Evolutionary conservation across 2,329 filamentous ascomycete genomes (phyloP), one percentile per base, ranked within the genome.

Genomic region (Exophiala aquamarina): DNA sequence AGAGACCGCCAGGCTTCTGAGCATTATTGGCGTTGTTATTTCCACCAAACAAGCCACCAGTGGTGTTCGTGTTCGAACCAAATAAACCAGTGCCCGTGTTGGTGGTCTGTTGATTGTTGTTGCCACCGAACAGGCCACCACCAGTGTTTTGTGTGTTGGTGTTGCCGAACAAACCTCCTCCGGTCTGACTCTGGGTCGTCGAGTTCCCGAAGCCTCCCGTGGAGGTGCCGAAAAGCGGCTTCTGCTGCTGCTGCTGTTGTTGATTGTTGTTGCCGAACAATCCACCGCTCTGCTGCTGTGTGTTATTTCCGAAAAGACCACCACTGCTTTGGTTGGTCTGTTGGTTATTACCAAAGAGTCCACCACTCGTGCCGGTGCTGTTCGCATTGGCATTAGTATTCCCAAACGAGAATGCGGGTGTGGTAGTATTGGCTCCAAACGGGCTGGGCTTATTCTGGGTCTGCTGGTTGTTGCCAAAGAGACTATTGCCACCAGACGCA

Each of bases 1-100:
- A 79, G 7, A 80, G 64, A 32, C 72, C 68, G 39, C 70, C 65
- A 33, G 71, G 71, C 34, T 69, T 66, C 47, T 61, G 65, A 26
- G 23, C 23, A 70, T 56, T 78, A 73, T 60, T 72, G 73, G 57
- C 81, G 77, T 36, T 66, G 70, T 56, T 75, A 63, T 61, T 68
- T 32, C 59, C 60, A 14, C 69, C 70, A 41, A 74, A 74, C 10
- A 74, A 63, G 29, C 66, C 61, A 35, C 61, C 60, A 42, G 33
- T 71, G 65, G 58, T 11, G 17, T 26, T 28, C 7, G 40, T 62
- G 29, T 52, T 41, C 10, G 37, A 55, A 17, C 48, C 48, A 19
- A 54, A 54, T 11, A 54, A 29, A 29, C 72, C 67, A 36, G 69
- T 64, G 8, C 71, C 70, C 32, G 68, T 66, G 49, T 61, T 65